A percentile compares a stretch with the other conserved stretches of the same genome.
These are phyloP conservation scores for Colletotrichum australisinense DNA, from an alignment of 2,329 filamentous ascomycete species.

Conservation along the genomic window DNA sequence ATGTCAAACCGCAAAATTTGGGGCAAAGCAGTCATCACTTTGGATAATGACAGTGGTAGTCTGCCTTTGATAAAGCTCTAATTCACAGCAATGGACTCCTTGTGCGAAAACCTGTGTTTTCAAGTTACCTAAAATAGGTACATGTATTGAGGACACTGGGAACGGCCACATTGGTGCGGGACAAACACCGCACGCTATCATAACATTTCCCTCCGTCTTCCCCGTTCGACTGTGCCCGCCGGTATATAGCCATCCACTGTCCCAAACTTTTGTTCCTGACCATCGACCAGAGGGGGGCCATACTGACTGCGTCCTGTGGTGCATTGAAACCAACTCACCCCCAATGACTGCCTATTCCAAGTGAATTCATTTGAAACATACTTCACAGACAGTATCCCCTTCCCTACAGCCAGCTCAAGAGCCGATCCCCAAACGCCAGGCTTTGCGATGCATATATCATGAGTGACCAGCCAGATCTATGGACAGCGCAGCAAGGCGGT, in stretches of 20 bases:
- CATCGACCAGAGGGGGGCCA: conserved; percentile 1
- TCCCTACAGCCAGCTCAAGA: conserved; percentile 6
- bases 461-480: conserved; percentile 34
- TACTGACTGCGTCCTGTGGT: background rate
- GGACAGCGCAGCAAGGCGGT: conserved; percentile 25
- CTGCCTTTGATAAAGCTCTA: conserved; percentile 2
- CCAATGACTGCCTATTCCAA: background rate
- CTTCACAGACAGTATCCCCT: background rate
- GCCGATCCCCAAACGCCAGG: conserved; percentile 37
- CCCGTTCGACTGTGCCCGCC: conserved; percentile 11
- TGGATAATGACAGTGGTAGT: conserved; percentile 40
- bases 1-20: conserved; percentile 61
- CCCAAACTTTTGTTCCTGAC: conserved; percentile 22
- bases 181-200: conserved; percentile 8
- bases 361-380: background rate
- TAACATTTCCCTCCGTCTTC: conserved; percentile 22
- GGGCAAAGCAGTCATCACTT: conserved; percentile 66
- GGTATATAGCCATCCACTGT: conserved; percentile 31
- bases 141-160: background rate
- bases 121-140: background rate
- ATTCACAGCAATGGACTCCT: background rate
- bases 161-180: background rate
- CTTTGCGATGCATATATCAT: conserved; percentile 39
- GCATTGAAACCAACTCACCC: background rate
- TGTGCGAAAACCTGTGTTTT: background rate